Evolutionary conservation across 225 moss, liverwort and hornwort species (phyloP), one percentile per base, ranked within the genome.

Genomic region (Pseudoscleropodium purum): DNA sequence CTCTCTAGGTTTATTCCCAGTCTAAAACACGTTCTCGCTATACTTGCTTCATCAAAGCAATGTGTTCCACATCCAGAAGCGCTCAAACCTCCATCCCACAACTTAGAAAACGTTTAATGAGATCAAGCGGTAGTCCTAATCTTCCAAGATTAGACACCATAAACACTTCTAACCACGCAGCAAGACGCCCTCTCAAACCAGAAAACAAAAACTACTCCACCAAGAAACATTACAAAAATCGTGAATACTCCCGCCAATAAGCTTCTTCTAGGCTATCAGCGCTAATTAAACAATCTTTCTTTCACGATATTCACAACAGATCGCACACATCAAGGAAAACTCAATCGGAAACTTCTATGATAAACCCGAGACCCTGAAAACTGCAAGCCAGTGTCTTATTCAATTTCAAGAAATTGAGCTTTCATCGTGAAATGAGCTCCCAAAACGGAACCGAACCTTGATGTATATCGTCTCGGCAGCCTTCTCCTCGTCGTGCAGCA

Each of bases 401-500:
- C 65, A 62, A 18, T 25, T 65, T 79, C 87, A 87, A 87, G 19
- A 54, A 70, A 84, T 18, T 20, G 61, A 73, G 49, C 10, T 31
- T 21, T 39, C 49, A 24, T 75, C 69, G 63, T 34, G 37, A 59
- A 62, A 68, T 37, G n/a, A 82, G 70, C 31, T 79, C 41, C 81
- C 92, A 16, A 8, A 80, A n/a, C 67, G 29, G 49, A 31, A 25
- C 37, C 79, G 16, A 60, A 92, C 97, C 95, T 92, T 95, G 92
- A 98, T 97, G 69, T 84, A 98, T 52, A 96, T 65, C 36, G 61
- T 92, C 89, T 98, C 98, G 2, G 96, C 97, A 34, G 98, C 98
- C 85, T 92, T 94, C 94, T 98, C 98, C 90, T 97, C 97, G 6
- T 98, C 98, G 4, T 90, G 84, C 2, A 98, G 36, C 1, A 93